Evolutionary conservation across 768 basidiomycete genomes (phyloP).

Genomic region (Termitomyces sp.): DNA sequence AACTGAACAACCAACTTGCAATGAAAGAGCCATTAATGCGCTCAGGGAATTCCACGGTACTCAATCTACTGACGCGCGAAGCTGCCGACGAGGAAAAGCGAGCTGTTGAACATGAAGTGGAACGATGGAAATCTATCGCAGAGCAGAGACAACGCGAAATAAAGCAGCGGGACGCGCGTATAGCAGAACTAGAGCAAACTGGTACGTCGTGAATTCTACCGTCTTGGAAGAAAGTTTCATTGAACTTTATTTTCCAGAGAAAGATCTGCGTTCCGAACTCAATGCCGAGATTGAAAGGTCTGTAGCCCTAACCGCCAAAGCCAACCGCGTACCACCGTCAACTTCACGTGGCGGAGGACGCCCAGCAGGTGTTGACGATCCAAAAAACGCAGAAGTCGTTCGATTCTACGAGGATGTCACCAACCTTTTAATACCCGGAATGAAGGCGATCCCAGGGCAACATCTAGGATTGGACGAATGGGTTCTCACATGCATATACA

Average conservation of each 20-base stretch:
- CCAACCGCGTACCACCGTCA: conserved; percentile 39
- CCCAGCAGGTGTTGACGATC: conserved; percentile 45
- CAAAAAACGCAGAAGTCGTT: conserved; percentile 59
- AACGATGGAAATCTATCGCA: conserved; percentile 39
- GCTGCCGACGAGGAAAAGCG: conserved; percentile 70
- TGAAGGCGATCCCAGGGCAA: conserved; percentile 42
- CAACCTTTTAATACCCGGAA: conserved; percentile 67
- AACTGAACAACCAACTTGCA: conserved; percentile 54
- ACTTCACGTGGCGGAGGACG: conserved; percentile 34
- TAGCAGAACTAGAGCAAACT: conserved; percentile 43
- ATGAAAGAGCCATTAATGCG: conserved; percentile 54
- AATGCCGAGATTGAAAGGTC: conserved; percentile 62
- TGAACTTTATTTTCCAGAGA: conserved; percentile 35
- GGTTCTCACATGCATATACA: conserved; percentile 67
- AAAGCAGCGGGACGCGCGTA: conserved; percentile 42
- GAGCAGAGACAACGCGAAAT: conserved; percentile 43
- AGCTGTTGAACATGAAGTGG: conserved; percentile 46
- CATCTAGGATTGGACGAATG: conserved; percentile 56
- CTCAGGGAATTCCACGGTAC: conserved; percentile 46
- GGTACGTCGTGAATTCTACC: conserved; percentile 36
- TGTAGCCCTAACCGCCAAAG: conserved; percentile 41
- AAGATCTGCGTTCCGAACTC: conserved; percentile 52
- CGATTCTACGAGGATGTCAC: conserved; percentile 86
- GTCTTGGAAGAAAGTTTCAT: conserved; percentile 1
- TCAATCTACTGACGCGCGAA: conserved; percentile 73